Evolutionary conservation across 1,284 basidiomycete genomes (phyloP).

Genomic region (Fomitopsis pinicola): DNA sequence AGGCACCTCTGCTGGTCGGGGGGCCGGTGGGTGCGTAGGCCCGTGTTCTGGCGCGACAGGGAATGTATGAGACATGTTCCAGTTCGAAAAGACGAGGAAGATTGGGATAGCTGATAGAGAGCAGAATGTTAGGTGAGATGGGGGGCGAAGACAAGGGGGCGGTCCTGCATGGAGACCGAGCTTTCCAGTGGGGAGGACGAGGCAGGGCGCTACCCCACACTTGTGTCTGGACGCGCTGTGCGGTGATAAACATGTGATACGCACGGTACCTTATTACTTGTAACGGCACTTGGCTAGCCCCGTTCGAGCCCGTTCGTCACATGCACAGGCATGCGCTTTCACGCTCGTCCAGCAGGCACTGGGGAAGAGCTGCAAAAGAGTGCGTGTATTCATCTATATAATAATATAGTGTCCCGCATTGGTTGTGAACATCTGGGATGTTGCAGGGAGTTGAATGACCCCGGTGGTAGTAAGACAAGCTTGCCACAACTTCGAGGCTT

Average conservation of each 20-base stretch:
- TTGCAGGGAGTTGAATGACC: too few relatives aligned
- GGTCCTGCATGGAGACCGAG: not conserved
- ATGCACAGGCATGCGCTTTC: too few relatives aligned
- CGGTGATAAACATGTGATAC: not conserved
- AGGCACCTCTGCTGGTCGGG: conserved; percentile 10
- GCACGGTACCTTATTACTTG: not conserved
- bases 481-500: too few relatives aligned
- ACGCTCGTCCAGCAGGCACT: too few relatives aligned
- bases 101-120: not conserved
- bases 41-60: not conserved
- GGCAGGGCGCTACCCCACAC: not conserved
- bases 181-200: not conserved
- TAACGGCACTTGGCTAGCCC: too few relatives aligned
- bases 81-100: too few relatives aligned
- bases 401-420: too few relatives aligned
- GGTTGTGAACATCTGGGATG: too few relatives aligned
- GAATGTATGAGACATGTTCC: not conserved
- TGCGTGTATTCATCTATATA: too few relatives aligned
- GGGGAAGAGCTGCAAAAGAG: too few relatives aligned
- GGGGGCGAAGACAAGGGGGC: not conserved
- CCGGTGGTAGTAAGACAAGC: too few relatives aligned
- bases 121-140: not conserved
- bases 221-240: not conserved
- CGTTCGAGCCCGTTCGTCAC: too few relatives aligned
- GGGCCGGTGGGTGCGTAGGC: not conserved